Percentiles rank a stretch among this genome's conserved stretches.
phyloP scores from a whole-genome alignment of 345 rosid species.

The Populus simonii region DNA sequence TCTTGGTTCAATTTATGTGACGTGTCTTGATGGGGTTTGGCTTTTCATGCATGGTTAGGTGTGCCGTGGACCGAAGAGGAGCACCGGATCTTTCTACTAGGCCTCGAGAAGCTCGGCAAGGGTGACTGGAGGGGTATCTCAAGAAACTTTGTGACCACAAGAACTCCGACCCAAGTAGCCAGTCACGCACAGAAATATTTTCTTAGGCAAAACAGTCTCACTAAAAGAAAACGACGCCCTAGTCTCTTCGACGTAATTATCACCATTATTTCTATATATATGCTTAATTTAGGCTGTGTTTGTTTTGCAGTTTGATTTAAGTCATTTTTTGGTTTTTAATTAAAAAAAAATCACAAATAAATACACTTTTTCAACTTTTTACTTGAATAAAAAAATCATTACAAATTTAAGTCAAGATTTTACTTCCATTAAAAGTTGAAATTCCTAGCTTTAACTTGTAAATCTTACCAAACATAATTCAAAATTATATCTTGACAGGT shows the following conservation, averaged over 20 bases:
- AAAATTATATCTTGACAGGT: too few species aligned
- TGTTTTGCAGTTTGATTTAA: not conserved
- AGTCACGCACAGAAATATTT: constrained; percentile 43
- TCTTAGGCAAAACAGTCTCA: constrained; percentile 19
- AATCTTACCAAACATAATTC: too few species aligned
- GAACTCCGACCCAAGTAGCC: constrained; percentile 41
- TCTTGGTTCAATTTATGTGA: too few species aligned
- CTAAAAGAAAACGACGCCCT: constrained; percentile 12
- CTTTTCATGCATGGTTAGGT: constrained; percentile 1
- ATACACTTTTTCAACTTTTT: too few species aligned
- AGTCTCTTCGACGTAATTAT: constrained; percentile 30
- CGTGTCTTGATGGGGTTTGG: not conserved
- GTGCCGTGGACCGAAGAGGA: constrained; percentile 39
- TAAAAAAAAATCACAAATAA: too few species aligned
- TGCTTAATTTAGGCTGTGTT: not conserved
- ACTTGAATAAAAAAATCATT: too few species aligned
- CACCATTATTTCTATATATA: not conserved
- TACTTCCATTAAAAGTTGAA: too few species aligned
- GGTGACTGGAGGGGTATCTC: constrained; percentile 45
- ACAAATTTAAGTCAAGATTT: too few species aligned
- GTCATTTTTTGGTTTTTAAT: not conserved
- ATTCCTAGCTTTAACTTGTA: too few species aligned
- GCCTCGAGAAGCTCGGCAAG: constrained; percentile 35
- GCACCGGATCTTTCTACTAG: constrained; percentile 26
- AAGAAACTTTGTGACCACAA: constrained; percentile 31